Evolutionary conservation across 140 eudicot species (phyloP).

Genomic region (Senecio squalidus): DNA sequence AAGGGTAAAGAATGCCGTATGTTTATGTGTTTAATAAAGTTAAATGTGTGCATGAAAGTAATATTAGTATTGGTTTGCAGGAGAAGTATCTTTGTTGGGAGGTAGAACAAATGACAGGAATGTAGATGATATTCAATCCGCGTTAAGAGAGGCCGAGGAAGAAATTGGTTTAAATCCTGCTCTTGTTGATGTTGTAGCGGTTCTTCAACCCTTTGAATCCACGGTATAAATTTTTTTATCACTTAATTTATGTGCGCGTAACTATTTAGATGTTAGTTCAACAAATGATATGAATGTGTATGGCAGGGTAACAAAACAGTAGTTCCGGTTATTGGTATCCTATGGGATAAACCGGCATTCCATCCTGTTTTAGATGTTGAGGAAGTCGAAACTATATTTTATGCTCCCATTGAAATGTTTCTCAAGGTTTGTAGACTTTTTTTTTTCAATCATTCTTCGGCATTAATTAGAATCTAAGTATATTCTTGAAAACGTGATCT

Average conservation of each 20-base stretch:
- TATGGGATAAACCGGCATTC: slow-evolving; percentile 56
- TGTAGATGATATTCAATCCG: slow-evolving; percentile 69
- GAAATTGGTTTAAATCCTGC: slow-evolving; percentile 90
- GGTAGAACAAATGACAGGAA: slow-evolving; percentile 87
- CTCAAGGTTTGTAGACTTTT: slow-evolving; percentile 55
- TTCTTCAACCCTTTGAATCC: slow-evolving; percentile 79
- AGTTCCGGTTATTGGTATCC: slow-evolving; percentile 82
- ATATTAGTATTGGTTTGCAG: too few species aligned
- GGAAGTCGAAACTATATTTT: slow-evolving; percentile 77
- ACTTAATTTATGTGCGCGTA: not conserved
- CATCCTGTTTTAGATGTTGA: slow-evolving; percentile 57
- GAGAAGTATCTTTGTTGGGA: slow-evolving; percentile 92
- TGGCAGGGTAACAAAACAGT: slow-evolving; percentile 55
- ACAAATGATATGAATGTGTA: not conserved
- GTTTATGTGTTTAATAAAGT: too few species aligned
- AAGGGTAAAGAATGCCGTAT: slow-evolving; percentile 25
- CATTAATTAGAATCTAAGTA: not conserved
- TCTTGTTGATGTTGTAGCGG: slow-evolving; percentile 72
- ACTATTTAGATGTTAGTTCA: too few species aligned
- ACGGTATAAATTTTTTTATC: slow-evolving; percentile 67
- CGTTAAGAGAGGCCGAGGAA: slow-evolving; percentile 87
- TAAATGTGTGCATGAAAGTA: slow-evolving; percentile 22
- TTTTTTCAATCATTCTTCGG: slow-evolving; percentile 8
- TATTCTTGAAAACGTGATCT: not conserved
- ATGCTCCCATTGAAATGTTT: slow-evolving; percentile 93